Evolutionary conservation across 75 land plant genomes (phyloP).

Genomic region (Chamaecyparis obtusa): DNA sequence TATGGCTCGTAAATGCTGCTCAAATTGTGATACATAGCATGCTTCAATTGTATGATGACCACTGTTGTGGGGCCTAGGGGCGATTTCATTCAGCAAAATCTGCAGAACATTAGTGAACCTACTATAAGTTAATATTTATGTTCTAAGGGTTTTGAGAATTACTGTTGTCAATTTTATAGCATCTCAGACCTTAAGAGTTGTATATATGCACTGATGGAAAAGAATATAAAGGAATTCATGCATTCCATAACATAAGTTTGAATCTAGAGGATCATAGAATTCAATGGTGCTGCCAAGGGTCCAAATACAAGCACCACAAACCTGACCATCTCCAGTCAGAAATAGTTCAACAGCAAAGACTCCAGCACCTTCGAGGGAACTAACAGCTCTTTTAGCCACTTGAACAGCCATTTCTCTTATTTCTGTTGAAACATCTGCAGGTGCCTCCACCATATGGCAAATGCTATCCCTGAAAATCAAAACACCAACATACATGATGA

Average conservation of each 20-base stretch:
- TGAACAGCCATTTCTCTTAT: constrained; percentile 40
- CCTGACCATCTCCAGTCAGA: constrained; percentile 74
- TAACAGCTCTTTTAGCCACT: constrained; percentile 70
- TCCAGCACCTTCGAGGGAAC: constrained; percentile 87
- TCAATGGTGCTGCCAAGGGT: not conserved
- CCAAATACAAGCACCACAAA: constrained; percentile 9
- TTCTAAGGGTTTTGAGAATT: not conserved
- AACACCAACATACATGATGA: not conserved
- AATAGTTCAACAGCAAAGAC: constrained; percentile 94
- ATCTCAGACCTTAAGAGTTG: not conserved
- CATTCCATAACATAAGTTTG: not conserved
- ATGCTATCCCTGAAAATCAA: constrained; percentile 66
- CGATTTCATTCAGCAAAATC: constrained; percentile 95
- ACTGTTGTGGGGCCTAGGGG: constrained; percentile 97
- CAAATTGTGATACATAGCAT: constrained; percentile 89
- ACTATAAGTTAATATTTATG: not conserved
- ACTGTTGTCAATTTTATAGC: not conserved
- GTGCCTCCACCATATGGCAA: constrained; percentile 85
- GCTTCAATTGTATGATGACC: constrained; percentile 98
- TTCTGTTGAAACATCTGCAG: constrained; percentile 67
- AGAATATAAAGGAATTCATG: not conserved
- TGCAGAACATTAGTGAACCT: constrained; percentile 15
- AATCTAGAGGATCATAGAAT: not conserved
- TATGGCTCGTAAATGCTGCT: constrained; percentile 91
- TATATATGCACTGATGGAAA: not conserved